A percentile compares a stretch with the other conserved stretches of the same genome.
phyloP scores from a whole-genome alignment of 129 eudicot species.

The Glebionis coronaria region DNA sequence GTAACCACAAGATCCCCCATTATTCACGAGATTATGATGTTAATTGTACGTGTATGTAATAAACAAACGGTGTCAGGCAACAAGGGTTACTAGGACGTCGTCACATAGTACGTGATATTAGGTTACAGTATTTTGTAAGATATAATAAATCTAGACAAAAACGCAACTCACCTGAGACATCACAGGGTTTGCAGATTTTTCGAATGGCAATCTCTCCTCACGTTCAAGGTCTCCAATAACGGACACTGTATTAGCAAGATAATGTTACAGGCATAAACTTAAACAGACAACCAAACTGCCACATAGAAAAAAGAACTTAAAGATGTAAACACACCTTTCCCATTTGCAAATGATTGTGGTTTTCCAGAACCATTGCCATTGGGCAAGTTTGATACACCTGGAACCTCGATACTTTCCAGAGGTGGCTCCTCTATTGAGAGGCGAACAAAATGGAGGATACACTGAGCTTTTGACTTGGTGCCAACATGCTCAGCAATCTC shows the following conservation, averaged over 20 bases:
- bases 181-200: constrained; percentile 80
- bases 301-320: not conserved
- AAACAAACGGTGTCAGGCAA: constrained; percentile 14
- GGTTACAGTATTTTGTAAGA: constrained; percentile 12
- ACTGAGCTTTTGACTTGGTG: constrained; percentile 87
- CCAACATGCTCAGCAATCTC: constrained; percentile 95
- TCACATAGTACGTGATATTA: constrained; percentile 14
- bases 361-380: constrained; percentile 42
- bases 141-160: constrained; percentile 12
- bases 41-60: constrained; percentile 4
- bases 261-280: constrained; percentile 17
- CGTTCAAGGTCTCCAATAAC: constrained; percentile 43
- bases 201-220: constrained; percentile 69
- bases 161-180: constrained; percentile 72
- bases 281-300: constrained; percentile 18
- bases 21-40: not conserved
- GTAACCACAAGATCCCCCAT: not conserved
- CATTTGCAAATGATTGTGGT: constrained; percentile 58
- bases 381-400: constrained; percentile 33
- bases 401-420: constrained; percentile 67
- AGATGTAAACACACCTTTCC: constrained; percentile 45
- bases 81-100: not conserved
- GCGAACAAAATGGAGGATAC: constrained; percentile 87
- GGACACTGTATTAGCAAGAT: constrained; percentile 45
- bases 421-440: constrained; percentile 71